Conservation (phyloP, 148 eudicot genomes). For the Rheum nobile region DNA sequence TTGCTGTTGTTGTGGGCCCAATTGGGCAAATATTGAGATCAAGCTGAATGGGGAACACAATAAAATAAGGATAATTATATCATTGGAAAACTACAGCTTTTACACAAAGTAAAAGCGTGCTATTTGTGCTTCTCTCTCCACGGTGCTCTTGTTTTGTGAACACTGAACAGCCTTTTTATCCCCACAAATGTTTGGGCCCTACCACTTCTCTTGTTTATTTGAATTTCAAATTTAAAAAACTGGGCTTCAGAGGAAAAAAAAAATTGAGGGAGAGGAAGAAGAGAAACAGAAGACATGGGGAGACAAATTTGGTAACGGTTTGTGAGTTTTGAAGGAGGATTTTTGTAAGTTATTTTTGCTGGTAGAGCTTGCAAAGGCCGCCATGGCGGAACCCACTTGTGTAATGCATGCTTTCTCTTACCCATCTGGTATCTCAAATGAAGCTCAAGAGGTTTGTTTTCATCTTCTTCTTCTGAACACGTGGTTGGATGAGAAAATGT, state of each 20-base stretch:
- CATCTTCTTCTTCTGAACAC: background rate
- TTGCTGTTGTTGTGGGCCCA: slow-evolving; percentile 9
- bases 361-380: background rate
- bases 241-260: background rate
- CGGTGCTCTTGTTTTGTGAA: background rate
- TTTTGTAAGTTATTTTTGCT: background rate
- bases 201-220: slow-evolving; percentile 15
- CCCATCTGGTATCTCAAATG: slow-evolving; percentile 23
- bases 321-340: background rate
- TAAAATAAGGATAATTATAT: slow-evolving; percentile 6
- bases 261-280: slow-evolving; percentile 3
- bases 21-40: background rate
- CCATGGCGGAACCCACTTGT: slow-evolving; percentile 55
- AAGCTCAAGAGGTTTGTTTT: slow-evolving; percentile 29
- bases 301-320: background rate
- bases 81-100: slow-evolving; percentile 4
- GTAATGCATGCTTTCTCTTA: slow-evolving; percentile 40
- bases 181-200: slow-evolving; percentile 11
- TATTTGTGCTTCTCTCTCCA: slow-evolving; percentile 10
- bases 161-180: slow-evolving; percentile 11
- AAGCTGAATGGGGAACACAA: slow-evolving; percentile 9
- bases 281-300: background rate
- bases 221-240: slow-evolving; percentile 30
- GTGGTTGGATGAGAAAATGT: background rate
- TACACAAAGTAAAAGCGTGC: slow-evolving; percentile 1